phyloP scores from a whole-genome alignment of 345 rosid genomes.

The Iberis pinnata region DNA sequence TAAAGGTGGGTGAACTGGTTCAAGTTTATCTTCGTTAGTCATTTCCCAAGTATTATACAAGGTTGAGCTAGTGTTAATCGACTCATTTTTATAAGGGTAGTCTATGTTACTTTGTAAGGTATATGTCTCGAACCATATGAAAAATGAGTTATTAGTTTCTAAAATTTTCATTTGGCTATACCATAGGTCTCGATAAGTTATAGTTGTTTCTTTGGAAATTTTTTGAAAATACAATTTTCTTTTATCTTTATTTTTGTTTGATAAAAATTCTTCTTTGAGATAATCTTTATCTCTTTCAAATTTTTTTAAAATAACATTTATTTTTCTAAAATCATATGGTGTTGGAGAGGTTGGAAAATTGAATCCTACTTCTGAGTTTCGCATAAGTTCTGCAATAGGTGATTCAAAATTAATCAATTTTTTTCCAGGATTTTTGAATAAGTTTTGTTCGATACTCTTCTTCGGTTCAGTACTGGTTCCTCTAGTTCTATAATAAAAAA shows the following conservation, averaged over 20 bases:
- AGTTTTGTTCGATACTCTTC: neutral
- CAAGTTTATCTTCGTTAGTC: too few relatives aligned
- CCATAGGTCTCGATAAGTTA: too few relatives aligned
- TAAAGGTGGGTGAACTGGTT: too few relatives aligned
- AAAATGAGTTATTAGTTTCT: too few relatives aligned
- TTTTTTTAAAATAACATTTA: neutral
- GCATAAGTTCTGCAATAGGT: neutral
- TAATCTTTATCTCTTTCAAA: neutral
- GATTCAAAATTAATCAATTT: neutral
- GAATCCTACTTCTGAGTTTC: neutral
- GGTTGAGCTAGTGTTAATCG: neutral
- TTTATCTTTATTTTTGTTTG: neutral
- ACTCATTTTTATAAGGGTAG: neutral
- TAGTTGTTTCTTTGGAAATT: too few relatives aligned
- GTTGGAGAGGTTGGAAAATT: neutral
- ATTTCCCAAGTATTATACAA: too few relatives aligned
- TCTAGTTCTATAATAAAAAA: neutral
- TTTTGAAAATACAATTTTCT: too few relatives aligned
- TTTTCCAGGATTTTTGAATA: neutral
- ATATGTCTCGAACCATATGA: slow-evolving; percentile 2
- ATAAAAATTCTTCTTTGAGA: neutral
- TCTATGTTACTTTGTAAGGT: neutral
- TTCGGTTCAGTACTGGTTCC: neutral
- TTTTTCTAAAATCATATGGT: neutral
- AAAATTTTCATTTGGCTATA: too few relatives aligned